Evolutionary conservation across 768 basidiomycete genomes (phyloP), one percentile per base, ranked within the genome.

Genomic region (Gyrodon lividus): DNA sequence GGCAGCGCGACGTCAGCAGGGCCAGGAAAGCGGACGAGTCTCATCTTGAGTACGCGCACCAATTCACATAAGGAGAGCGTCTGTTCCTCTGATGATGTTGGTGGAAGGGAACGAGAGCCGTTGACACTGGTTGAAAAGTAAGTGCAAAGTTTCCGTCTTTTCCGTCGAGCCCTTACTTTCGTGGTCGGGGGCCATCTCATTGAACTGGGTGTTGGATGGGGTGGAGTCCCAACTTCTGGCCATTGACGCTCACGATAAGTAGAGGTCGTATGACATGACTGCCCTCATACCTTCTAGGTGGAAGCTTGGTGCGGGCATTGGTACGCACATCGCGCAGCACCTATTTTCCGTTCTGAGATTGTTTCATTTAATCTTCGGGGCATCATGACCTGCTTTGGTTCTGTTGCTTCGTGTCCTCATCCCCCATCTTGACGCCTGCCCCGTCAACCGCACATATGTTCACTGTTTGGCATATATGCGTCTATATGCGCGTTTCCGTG

Each of bases 71-170:
- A 52, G 7, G 58, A 67, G 33, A 58, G 66, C 50, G 9, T 56
- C n/a, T 48, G 47, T 34, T 62, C 54, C 5, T 5, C 6, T 26
- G 63, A 62, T 23, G 55, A 26, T 2, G 7, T 44, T 0, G 43
- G 26, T 8, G 6, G 20, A 7, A 62, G 43, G 41, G 62, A 67
- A 28, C 62, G 63, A 19, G 71, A 71, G n/a, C 83, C 82, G 14
- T 60, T 80, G 48, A 92, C 89, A 0, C 65, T 90, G 48, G 78
- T 80, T 43, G 89, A 91, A 70, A 86, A 82, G 87, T 90, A 62
- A 52, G 82, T 76, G 4, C 28, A 7, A 19, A 28, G 19, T 12
- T 43, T 20, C 34, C 9, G 17, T 44, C 39, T 16, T 17, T 51
- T 37, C 19, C 4, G 12, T 22, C 37, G 5, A 5, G 13, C 14